Evolutionary conservation across 192 early-diverging fungal species (phyloP).

Genomic region (Coemansia sp.): DNA sequence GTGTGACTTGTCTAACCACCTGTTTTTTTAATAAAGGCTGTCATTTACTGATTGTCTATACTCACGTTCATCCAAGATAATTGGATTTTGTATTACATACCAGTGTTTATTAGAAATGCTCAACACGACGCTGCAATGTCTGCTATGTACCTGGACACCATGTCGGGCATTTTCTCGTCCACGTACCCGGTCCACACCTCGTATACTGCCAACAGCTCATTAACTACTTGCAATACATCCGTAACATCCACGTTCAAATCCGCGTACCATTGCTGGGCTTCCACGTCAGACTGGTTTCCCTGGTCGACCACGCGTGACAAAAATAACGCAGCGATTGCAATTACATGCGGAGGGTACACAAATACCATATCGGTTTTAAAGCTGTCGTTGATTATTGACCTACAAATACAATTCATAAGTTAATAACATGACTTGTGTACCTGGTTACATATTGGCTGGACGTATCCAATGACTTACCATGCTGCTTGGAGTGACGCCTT

Average conservation of each 20-base stretch:
- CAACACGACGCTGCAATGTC: slow-evolving; percentile 37
- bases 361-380: slow-evolving; percentile 75
- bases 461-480: slow-evolving; percentile 35
- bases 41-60: background rate
- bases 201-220: slow-evolving; percentile 74
- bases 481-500: slow-evolving; percentile 50
- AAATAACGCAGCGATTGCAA: slow-evolving; percentile 79
- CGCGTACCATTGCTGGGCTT: slow-evolving; percentile 79
- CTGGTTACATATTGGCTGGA: background rate
- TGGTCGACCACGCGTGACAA: slow-evolving; percentile 55
- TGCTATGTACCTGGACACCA: slow-evolving; percentile 36
- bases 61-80: background rate
- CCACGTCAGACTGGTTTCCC: slow-evolving; percentile 37
- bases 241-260: slow-evolving; percentile 79
- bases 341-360: slow-evolving; percentile 87
- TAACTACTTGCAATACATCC: slow-evolving; percentile 71
- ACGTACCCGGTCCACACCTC: slow-evolving; percentile 65
- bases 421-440: background rate
- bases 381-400: slow-evolving; percentile 80
- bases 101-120: background rate
- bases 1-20: too few species aligned
- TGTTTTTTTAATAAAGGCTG: too few species aligned
- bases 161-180: slow-evolving; percentile 57
- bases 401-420: background rate
- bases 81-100: background rate